phyloP scores from a whole-genome alignment of 176 grass and related monocot genomes.

The Musa beccarii region DNA sequence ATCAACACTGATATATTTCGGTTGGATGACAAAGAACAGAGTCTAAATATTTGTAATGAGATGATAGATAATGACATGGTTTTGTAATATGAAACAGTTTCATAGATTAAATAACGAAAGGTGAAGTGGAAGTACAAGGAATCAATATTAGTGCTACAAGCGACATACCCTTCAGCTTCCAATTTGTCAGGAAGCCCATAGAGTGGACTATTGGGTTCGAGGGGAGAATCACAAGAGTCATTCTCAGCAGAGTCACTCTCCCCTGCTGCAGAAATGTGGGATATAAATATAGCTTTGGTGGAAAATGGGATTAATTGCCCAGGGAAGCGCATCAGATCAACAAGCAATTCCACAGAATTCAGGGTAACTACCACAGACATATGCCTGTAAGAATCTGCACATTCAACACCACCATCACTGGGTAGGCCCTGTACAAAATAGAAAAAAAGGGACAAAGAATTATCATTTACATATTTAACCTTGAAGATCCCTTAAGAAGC shows the following conservation, averaged over 20 bases:
- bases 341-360: slow-evolving; percentile 87
- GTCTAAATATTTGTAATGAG: background rate
- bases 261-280: slow-evolving; percentile 81
- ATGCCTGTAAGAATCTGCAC: slow-evolving; percentile 92
- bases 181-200: slow-evolving; percentile 77
- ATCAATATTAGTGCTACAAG: background rate
- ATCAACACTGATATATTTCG: no score
- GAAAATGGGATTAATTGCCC: slow-evolving; percentile 96
- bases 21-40: background rate
- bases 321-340: slow-evolving; percentile 98
- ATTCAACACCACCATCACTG: slow-evolving; percentile 66
- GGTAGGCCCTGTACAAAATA: slow-evolving; percentile 64
- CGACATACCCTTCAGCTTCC: slow-evolving; percentile 85
- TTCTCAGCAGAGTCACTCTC: slow-evolving; percentile 98
- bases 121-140: background rate
- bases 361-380: slow-evolving; percentile 94
- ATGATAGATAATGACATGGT: no score
- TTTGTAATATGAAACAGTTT: background rate
- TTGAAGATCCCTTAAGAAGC: background rate
- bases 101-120: background rate
- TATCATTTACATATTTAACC: background rate
- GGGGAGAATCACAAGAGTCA: slow-evolving; percentile 96
- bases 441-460: slow-evolving; percentile 1
- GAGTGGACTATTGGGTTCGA: slow-evolving; percentile 93
- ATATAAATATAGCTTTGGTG: slow-evolving; percentile 91